Base-by-base conservation (phyloP, 2,329 filamentous ascomycete genomes). In the Talaromyces sp. region DNA sequence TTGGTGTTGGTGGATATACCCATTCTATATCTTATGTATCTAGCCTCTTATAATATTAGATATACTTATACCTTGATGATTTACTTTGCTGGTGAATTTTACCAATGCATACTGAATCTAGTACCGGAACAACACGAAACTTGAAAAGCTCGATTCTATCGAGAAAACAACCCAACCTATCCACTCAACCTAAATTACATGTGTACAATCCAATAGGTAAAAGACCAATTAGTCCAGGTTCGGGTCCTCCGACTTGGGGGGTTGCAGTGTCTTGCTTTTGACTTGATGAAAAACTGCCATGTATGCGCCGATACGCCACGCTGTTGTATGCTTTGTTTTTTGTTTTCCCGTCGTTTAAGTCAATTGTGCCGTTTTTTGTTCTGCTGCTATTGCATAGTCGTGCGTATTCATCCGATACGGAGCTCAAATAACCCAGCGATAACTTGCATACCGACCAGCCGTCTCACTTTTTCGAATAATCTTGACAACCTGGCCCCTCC, bases 401-500 rank as follows among this genome's bases (percentile, higher is more conserved):
- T 37, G 15, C 33, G 50, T 37, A 15, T 15, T 15, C 6, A 10
- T 22, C 3, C 47, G 15, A 45, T 9, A 62, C 27, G 13, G 13
- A n/a, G 17, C 35, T 47, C 74, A 83, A 62, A 82, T 82, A 39
- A 83, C 85, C 86, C 86, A 89, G 72, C 94, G 85, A 80, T 99
- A 99, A 86, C 92, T 97, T 58, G 95, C 95, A 80, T 99, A 99
- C 62, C 95, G 86, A 67, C 95, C 95, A 15, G 95, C 95, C 64
- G 95, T 99, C 84, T 98, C 95, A 75, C 90, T 93, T 78, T 90
- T 93, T 70, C 95, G 86, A 73, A 99, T 97, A 73, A 99, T 99
- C 87, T 99, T 99, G 73, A 99, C 95, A 3, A 99, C 93, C 80
- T 97, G 91, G 3, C 93, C 93, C 75, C 93, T 86, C 82, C 91